Percentiles rank a stretch among this genome's conserved stretches.
Evolutionary conservation across 1,284 basidiomycete genomes (phyloP).

Genomic region (Sphaerobolus stellatus): DNA sequence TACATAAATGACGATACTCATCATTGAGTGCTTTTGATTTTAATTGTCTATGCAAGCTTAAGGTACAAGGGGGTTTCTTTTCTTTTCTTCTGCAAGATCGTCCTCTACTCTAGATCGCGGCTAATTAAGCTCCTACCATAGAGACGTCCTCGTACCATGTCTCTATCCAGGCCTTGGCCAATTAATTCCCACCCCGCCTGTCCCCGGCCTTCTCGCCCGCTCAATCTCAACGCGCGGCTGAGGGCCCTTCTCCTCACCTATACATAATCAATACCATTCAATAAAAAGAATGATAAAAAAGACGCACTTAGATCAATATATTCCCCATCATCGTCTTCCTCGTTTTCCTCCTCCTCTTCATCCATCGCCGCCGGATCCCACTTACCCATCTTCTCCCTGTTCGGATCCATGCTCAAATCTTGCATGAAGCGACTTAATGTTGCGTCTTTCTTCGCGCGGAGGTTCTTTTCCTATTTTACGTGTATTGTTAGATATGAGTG

Average conservation of each 20-base stretch:
- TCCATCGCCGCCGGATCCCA: conserved; percentile 48
- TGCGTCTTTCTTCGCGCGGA: conserved; percentile 72
- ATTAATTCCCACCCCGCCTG: conserved; percentile 50
- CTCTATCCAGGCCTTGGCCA: conserved; percentile 67
- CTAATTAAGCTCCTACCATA: too few relatives aligned
- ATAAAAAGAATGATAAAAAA: conserved; percentile 13
- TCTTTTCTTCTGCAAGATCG: too few relatives aligned
- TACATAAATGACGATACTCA: too few relatives aligned
- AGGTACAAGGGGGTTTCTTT: too few relatives aligned
- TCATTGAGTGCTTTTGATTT: too few relatives aligned
- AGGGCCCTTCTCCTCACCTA: conserved; percentile 66
- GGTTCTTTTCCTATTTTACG: conserved; percentile 57
- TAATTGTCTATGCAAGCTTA: too few relatives aligned
- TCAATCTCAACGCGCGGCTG: conserved; percentile 61
- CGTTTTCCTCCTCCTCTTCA: conserved; percentile 57
- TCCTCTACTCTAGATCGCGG: too few relatives aligned
- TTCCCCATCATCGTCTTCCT: conserved; percentile 52
- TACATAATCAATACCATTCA: conserved; percentile 14
- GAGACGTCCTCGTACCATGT: too few relatives aligned
- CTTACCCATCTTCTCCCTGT: conserved; percentile 46
- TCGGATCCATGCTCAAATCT: conserved; percentile 78
- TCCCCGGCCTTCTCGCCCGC: conserved; percentile 53
- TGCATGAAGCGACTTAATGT: conserved; percentile 82
- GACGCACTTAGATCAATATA: conserved; percentile 45
- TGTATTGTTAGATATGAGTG: conserved; percentile 15